These are phyloP conservation scores for Candida freyschussii DNA, from an alignment of 1,139 yeast genomes.

Conservation along the genomic window DNA sequence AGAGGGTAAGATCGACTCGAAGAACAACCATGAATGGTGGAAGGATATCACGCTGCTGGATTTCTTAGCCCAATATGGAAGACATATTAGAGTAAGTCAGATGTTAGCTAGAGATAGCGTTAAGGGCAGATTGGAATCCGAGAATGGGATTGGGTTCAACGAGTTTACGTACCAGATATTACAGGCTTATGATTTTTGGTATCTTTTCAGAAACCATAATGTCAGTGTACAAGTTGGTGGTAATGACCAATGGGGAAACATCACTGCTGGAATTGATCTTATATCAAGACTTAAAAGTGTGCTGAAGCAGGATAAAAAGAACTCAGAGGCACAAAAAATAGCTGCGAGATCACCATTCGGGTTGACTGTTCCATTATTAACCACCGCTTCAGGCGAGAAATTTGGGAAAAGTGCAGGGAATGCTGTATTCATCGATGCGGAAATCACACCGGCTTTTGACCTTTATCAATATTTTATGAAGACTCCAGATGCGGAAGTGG, in stretches of 20 bases:
- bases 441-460: slow-evolving; percentile 72
- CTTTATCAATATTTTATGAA: slow-evolving; percentile 83
- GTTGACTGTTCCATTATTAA: slow-evolving; percentile 81
- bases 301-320: slow-evolving; percentile 24
- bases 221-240: slow-evolving; percentile 91
- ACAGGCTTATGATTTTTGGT: slow-evolving; percentile 94
- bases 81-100: slow-evolving; percentile 72
- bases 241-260: slow-evolving; percentile 97
- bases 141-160: slow-evolving; percentile 81
- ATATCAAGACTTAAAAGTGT: slow-evolving; percentile 54
- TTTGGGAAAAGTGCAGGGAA: slow-evolving; percentile 98
- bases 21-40: slow-evolving; percentile 88
- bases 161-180: slow-evolving; percentile 90
- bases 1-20: slow-evolving; percentile 39
- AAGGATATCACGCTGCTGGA: slow-evolving; percentile 64
- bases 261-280: slow-evolving; percentile 91
- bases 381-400: slow-evolving; percentile 87
- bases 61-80: slow-evolving; percentile 74
- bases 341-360: slow-evolving; percentile 48
- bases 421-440: slow-evolving; percentile 80
- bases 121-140: slow-evolving; percentile 62
- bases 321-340: slow-evolving; percentile 18
- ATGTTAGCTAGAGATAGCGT: slow-evolving; percentile 92
- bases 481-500: slow-evolving; percentile 73
- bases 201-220: slow-evolving; percentile 53